Evolutionary conservation across 441 rosid genomes (phyloP).

Genomic region (Iberis amara): DNA sequence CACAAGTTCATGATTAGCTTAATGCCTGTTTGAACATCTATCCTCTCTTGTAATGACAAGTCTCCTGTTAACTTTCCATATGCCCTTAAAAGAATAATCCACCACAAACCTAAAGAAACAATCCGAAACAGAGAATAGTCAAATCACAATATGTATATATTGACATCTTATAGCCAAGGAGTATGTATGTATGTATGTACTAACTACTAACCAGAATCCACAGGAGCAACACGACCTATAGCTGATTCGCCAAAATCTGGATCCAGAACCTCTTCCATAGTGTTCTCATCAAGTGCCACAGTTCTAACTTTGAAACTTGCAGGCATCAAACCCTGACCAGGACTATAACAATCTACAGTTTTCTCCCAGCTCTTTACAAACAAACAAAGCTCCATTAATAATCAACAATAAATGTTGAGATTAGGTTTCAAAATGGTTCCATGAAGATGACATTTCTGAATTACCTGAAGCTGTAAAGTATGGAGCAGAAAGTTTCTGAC

Average conservation of each 20-base stretch:
- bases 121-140: slow-evolving; percentile 9
- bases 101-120: slow-evolving; percentile 66
- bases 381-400: neutral
- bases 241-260: slow-evolving; percentile 94
- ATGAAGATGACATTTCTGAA: neutral
- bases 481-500: slow-evolving; percentile 91
- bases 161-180: too few relatives aligned
- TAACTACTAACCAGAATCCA: slow-evolving; percentile 64
- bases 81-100: slow-evolving; percentile 87
- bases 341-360: slow-evolving; percentile 96
- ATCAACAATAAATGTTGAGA: neutral
- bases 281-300: slow-evolving; percentile 65
- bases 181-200: too few relatives aligned
- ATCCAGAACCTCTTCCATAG: slow-evolving; percentile 76
- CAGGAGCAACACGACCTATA: slow-evolving; percentile 94
- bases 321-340: slow-evolving; percentile 96
- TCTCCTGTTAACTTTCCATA: slow-evolving; percentile 85
- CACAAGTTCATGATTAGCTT: slow-evolving; percentile 77
- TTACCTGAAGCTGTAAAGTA: slow-evolving; percentile 89
- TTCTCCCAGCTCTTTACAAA: slow-evolving; percentile 87
- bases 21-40: slow-evolving; percentile 94
- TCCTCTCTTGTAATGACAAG: slow-evolving; percentile 79
- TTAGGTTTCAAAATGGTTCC: neutral
- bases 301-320: slow-evolving; percentile 93
- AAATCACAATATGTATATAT: neutral